Percentiles rank a stretch among this genome's conserved stretches.
Evolutionary conservation across 129 eudicot species (phyloP).

Genomic region (Artemisia tridentata): DNA sequence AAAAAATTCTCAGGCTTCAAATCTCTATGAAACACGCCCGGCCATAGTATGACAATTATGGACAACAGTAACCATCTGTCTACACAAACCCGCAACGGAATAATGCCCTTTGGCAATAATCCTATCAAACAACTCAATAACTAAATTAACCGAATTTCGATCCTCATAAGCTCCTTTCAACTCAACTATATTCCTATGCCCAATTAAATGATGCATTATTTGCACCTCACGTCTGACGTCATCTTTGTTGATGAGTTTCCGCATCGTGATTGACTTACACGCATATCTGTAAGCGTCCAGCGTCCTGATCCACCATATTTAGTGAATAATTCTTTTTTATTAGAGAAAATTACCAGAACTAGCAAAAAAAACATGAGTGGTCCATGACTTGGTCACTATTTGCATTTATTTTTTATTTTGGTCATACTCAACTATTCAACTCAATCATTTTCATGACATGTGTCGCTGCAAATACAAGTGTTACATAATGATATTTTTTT

Average conservation of each 20-base stretch:
- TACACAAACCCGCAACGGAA: slow-evolving; percentile 71
- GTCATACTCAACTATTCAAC: too few relatives aligned
- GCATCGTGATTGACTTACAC: slow-evolving; percentile 53
- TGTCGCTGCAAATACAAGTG: too few relatives aligned
- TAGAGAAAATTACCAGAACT: too few relatives aligned
- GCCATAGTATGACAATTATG: slow-evolving; percentile 92
- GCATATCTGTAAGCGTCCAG: slow-evolving; percentile 50
- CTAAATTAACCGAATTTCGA: slow-evolving; percentile 48
- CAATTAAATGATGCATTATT: slow-evolving; percentile 33
- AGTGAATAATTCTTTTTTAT: too few relatives aligned
- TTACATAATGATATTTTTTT: too few relatives aligned
- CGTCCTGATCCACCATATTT: too few relatives aligned
- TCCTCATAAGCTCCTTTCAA: slow-evolving; percentile 66
- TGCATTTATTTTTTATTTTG: too few relatives aligned
- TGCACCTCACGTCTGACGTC: slow-evolving; percentile 18
- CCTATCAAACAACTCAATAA: slow-evolving; percentile 92
- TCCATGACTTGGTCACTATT: too few relatives aligned
- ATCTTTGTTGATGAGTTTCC: slow-evolving; percentile 56
- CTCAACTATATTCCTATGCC: slow-evolving; percentile 54
- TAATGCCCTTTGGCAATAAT: slow-evolving; percentile 92
- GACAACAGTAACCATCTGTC: slow-evolving; percentile 92
- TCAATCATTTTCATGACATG: too few relatives aligned
- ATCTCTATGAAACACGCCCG: slow-evolving; percentile 92
- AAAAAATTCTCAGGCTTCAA: slow-evolving; percentile 58
- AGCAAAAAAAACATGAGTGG: too few relatives aligned